phyloP scores from a whole-genome alignment of 129 eudicot species.

The Chrysanthemum lavandulifolium region DNA sequence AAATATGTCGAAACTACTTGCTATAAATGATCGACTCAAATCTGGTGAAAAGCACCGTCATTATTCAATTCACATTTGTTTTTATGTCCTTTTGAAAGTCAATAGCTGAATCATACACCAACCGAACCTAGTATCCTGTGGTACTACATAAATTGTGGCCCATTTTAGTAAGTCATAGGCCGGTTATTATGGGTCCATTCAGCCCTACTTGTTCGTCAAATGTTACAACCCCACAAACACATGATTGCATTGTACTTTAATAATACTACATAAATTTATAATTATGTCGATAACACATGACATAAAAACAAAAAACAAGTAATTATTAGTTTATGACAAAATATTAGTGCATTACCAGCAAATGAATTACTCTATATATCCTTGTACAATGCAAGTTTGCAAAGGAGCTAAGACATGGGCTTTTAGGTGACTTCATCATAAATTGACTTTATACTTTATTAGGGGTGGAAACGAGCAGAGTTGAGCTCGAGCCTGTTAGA shows the following conservation, averaged over 20 bases:
- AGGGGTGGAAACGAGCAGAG: too few species aligned
- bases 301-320: neutral
- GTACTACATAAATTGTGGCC: conserved; percentile 13
- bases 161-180: conserved; percentile 1
- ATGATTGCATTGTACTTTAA: neutral
- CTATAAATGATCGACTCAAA: too few species aligned
- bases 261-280: neutral
- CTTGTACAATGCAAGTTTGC: too few species aligned
- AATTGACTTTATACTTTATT: too few species aligned
- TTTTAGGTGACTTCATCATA: too few species aligned
- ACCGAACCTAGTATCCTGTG: conserved; percentile 1
- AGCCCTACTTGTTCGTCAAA: conserved; percentile 15
- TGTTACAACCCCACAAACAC: conserved; percentile 12
- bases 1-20: too few species aligned
- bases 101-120: neutral
- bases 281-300: neutral
- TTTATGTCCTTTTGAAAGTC: neutral
- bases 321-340: neutral
- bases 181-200: conserved; percentile 10
- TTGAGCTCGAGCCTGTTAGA: too few species aligned
- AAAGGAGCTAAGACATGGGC: too few species aligned
- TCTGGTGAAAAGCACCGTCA: too few species aligned
- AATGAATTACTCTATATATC: too few species aligned
- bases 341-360: too few species aligned
- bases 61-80: too few species aligned